Base-by-base conservation (phyloP, 768 basidiomycete genomes). In the Clitopilus hobsonii region DNA sequence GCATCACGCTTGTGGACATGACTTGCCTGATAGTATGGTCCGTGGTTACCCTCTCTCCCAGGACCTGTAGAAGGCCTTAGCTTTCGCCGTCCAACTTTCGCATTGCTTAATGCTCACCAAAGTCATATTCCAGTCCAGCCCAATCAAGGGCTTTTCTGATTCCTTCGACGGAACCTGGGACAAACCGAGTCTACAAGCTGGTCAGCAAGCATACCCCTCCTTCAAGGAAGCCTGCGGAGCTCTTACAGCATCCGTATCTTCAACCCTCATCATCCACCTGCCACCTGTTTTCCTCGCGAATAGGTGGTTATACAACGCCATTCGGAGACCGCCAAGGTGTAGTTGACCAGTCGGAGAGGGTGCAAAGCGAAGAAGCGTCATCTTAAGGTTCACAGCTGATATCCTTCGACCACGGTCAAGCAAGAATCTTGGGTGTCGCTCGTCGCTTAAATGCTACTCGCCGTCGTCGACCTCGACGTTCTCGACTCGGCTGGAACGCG, bases 311-410 rank as follows among this genome's bases (percentile, higher is more conserved):
- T 94, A 96, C 1, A 99, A 74, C 0, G 95, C 97, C 53, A 95
- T 98, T 16, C 97, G 75, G 13, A 99, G 82, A 0, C 97, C 97
- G 0, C 97, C 97, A 1, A 99, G 84, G 69, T 99, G 97, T 4
- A 98, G 75, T 27, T 88, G 81, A 1, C 97, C 97, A 0, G 97
- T 99, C 0, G 97, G 97, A 0, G 97, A 98, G 0, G 97, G 97
- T 2, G 96, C 97, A 69, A 99, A 98, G 14, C 97, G 86, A 14
- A 98, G 70, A 16, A 94, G 74, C 10, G 78, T 79, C 76, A 85
- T 85, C 20, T 52, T 38, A 7, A 6, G 5, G 49, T 7, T 51
- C 22, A n/a, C 41, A 11, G 18, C n/a, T 36, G 13, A 10, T n/a
- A 36, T 16, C 41, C n/a, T 45, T 18, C n/a, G n/a, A 18, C n/a